Conservation (phyloP, 179 eudicot genomes). For the Silene noctiflora region DNA sequence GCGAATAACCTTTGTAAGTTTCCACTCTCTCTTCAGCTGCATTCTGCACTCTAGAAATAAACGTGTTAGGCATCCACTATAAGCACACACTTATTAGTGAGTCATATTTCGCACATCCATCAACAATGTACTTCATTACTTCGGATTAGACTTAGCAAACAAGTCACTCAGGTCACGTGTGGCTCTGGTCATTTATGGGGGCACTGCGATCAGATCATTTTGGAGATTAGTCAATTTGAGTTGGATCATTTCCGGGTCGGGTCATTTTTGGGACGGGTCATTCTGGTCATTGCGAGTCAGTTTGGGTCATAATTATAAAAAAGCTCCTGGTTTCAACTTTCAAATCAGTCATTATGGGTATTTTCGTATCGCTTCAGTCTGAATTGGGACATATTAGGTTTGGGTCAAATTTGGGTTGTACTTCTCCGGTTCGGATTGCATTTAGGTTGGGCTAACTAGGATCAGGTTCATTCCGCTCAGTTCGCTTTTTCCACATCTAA, state of each 20-base stretch:
- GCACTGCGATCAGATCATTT: background rate
- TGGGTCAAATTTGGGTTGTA: no score
- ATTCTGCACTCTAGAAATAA: background rate
- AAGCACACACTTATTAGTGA: background rate
- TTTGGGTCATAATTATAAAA: no score
- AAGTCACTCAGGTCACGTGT: background rate
- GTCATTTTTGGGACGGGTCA: no score
- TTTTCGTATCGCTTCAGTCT: no score
- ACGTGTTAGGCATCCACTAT: background rate
- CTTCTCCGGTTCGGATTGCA: no score
- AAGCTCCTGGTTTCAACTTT: no score
- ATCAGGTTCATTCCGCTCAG: no score
- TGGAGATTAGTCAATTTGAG: background rate
- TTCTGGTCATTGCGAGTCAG: no score
- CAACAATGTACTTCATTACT: slow-evolving; percentile 2
- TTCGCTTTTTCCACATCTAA: no score
- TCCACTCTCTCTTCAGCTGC: background rate
- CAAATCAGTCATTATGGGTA: no score
- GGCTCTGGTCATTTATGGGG: background rate
- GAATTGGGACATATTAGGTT: no score
- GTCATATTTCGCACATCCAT: background rate
- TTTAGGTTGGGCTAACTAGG: no score
- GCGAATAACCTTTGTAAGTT: slow-evolving; percentile 71
- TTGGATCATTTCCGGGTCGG: background rate
- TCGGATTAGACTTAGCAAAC: background rate